phyloP scores from a whole-genome alignment of 345 rosid species.

The Ricinus communis region DNA sequence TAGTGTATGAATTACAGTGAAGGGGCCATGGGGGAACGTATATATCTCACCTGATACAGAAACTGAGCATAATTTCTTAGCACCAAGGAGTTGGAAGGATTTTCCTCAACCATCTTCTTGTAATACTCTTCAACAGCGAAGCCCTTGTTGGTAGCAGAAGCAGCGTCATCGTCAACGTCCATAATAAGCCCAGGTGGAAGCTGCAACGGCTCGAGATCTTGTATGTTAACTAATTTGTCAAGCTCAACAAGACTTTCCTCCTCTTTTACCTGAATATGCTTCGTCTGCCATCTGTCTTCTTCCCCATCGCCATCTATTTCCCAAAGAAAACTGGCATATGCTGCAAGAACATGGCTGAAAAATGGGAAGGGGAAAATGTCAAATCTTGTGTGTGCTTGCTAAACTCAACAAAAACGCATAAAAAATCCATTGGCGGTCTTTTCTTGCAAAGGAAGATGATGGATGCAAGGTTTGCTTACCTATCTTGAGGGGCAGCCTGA shows the following conservation, averaged over 20 bases:
- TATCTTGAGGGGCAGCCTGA: slow-evolving; percentile 62
- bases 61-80: slow-evolving; percentile 44
- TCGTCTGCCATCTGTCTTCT: slow-evolving; percentile 21
- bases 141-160: slow-evolving; percentile 3
- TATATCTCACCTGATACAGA: slow-evolving; percentile 35
- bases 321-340: slow-evolving; percentile 80
- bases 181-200: slow-evolving; percentile 2
- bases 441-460: not conserved
- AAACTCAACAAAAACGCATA: not conserved
- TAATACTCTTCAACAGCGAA: slow-evolving; percentile 26
- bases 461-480: slow-evolving; percentile 32
- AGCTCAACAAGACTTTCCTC: too few relatives aligned
- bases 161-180: slow-evolving; percentile 1
- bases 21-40: too few relatives aligned
- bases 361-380: not conserved
- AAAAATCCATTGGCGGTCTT: not conserved
- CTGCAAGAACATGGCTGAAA: slow-evolving; percentile 63
- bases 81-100: slow-evolving; percentile 34
- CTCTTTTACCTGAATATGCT: slow-evolving; percentile 21
- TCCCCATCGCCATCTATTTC: slow-evolving; percentile 34
- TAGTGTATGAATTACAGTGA: too few relatives aligned
- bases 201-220: slow-evolving; percentile 11
- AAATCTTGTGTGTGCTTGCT: not conserved
- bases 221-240: not conserved
- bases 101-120: slow-evolving; percentile 35